Percentiles rank a stretch among this genome's conserved stretches.
phyloP scores from a whole-genome alignment of 805 yeast genomes.

The Lipomyces spencermartinsiae region DNA sequence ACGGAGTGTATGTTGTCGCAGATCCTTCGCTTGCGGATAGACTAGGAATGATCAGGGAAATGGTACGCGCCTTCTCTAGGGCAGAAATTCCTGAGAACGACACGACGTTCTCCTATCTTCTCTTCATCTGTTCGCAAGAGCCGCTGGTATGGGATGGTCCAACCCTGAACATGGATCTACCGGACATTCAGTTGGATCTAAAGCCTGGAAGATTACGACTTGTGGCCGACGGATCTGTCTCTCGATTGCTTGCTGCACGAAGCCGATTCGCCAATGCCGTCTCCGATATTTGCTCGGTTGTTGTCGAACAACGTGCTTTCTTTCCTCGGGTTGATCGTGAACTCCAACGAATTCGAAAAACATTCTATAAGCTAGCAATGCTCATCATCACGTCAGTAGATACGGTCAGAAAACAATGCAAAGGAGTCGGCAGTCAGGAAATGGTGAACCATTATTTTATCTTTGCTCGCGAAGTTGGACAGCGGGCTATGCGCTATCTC shows the following conservation, averaged over 20 bases:
- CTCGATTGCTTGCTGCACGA: constrained; percentile 60
- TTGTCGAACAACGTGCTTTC: constrained; percentile 72
- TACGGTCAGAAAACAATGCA: constrained; percentile 57
- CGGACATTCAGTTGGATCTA: constrained; percentile 54
- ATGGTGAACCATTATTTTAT: constrained; percentile 74
- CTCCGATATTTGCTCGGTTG: constrained; percentile 54
- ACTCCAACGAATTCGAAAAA: constrained; percentile 66
- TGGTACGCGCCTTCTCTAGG: constrained; percentile 24
- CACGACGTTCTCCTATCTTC: constrained; percentile 26
- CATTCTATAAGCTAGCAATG: constrained; percentile 70
- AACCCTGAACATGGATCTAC: constrained; percentile 58
- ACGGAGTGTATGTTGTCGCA: constrained; percentile 82
- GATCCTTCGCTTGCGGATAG: constrained; percentile 53
- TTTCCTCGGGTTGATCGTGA: constrained; percentile 75
- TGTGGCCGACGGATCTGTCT: constrained; percentile 72
- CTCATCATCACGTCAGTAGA: constrained; percentile 67
- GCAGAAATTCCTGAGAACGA: constrained; percentile 23
- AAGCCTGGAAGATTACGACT: constrained; percentile 70
- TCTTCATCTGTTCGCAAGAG: constrained; percentile 68
- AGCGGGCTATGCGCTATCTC: constrained; percentile 63
- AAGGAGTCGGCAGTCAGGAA: constrained; percentile 72
- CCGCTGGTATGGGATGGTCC: constrained; percentile 93
- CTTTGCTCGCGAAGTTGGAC: constrained; percentile 82
- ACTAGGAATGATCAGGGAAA: constrained; percentile 29
- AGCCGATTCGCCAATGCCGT: constrained; percentile 63